These are phyloP conservation scores for Vaccinium myrtillus DNA, from an alignment of 148 eudicot species.

Conservation along the genomic window DNA sequence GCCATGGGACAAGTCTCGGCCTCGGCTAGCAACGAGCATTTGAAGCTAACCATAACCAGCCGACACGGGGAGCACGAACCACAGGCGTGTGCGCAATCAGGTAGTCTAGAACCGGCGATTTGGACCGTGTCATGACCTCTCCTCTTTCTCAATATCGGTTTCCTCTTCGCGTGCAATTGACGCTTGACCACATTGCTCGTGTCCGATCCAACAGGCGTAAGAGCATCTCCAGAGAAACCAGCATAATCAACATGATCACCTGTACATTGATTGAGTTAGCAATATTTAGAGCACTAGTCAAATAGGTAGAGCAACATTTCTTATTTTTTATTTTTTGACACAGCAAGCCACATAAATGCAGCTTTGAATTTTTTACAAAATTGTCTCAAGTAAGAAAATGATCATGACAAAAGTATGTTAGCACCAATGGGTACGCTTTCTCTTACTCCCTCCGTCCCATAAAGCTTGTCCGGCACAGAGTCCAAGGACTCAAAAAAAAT, in stretches of 20 bases:
- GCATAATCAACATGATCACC: neutral
- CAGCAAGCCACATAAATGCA: too few species aligned
- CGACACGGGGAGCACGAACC: constrained; percentile 82
- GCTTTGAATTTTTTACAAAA: too few species aligned
- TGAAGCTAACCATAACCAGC: constrained; percentile 71
- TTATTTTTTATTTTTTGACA: too few species aligned
- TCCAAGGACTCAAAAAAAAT: too few species aligned
- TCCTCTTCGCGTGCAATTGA: neutral
- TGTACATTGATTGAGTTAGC: neutral
- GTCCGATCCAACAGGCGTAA: neutral
- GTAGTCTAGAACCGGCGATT: constrained; percentile 64
- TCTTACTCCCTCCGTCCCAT: too few species aligned
- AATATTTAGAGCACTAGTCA: neutral
- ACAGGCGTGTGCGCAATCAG: constrained; percentile 76
- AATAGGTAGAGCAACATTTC: too few species aligned
- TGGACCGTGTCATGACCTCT: constrained; percentile 40
- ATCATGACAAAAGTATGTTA: too few species aligned
- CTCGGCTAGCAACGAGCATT: constrained; percentile 55
- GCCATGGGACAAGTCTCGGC: constrained; percentile 92
- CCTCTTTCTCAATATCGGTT: constrained; percentile 13
- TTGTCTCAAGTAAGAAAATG: too few species aligned
- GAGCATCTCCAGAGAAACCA: neutral
- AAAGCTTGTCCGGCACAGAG: too few species aligned
- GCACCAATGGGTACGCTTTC: too few species aligned
- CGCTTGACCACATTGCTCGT: neutral